Conservation (phyloP, 73 alveolate species). For the Paramecium caudatum region DNA sequence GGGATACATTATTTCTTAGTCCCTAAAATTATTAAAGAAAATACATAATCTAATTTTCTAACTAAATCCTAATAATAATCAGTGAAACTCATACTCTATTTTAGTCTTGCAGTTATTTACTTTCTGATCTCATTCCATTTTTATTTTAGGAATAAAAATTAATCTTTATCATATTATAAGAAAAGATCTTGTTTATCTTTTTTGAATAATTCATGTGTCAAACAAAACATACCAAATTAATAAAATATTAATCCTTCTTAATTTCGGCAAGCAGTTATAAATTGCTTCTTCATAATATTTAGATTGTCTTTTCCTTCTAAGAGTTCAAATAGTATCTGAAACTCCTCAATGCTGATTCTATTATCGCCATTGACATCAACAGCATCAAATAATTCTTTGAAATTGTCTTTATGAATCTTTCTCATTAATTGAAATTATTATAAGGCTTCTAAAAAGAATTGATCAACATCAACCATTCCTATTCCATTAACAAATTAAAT, state of each 20-base stretch:
- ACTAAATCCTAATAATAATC: slow-evolving; percentile 51
- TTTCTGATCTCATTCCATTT: slow-evolving; percentile 51
- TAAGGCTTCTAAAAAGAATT: slow-evolving; percentile 25
- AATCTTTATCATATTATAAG: neutral
- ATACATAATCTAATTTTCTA: slow-evolving; percentile 18
- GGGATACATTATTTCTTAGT: neutral
- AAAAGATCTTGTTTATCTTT: slow-evolving; percentile 49
- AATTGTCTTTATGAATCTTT: slow-evolving; percentile 37
- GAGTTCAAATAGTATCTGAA: neutral
- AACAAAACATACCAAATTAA: slow-evolving; percentile 62
- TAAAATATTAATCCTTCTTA: slow-evolving; percentile 8
- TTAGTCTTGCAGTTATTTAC: neutral
- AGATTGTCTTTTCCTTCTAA: neutral
- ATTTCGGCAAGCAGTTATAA: neutral
- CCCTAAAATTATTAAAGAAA: neutral
- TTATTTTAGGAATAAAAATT: neutral
- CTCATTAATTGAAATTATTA: slow-evolving; percentile 39
- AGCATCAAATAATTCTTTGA: slow-evolving; percentile 51
- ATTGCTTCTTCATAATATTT: neutral
- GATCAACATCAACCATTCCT: slow-evolving; percentile 23
- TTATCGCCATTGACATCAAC: slow-evolving; percentile 47
- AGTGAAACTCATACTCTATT: neutral
- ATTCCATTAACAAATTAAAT: neutral
- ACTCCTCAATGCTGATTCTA: slow-evolving; percentile 7
- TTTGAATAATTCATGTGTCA: slow-evolving; percentile 1